These are phyloP conservation scores for Scheffersomyces quercinus DNA, from an alignment of 1,139 yeast genomes.

Conservation along the genomic window DNA sequence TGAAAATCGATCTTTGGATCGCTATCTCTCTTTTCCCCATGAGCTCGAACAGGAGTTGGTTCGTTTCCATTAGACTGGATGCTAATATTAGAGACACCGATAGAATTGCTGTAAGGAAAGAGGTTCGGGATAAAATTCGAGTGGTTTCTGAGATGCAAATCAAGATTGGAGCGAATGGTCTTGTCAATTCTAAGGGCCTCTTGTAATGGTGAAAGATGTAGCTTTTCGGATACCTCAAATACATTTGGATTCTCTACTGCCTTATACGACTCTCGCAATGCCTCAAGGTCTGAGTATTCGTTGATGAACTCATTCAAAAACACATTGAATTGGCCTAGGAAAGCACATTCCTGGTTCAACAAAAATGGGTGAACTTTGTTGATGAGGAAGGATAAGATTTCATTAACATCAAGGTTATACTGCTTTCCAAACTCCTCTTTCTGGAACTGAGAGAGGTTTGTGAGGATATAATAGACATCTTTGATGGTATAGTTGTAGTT, in stretches of 20 bases:
- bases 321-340: background rate
- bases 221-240: background rate
- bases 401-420: background rate
- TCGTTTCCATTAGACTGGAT: background rate
- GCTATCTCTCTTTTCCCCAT: too few species aligned
- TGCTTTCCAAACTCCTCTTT: background rate
- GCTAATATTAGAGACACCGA: background rate
- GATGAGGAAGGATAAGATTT: background rate
- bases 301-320: background rate
- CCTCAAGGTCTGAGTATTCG: background rate
- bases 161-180: background rate
- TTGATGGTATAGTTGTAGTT: slow-evolving; percentile 7
- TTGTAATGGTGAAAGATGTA: background rate
- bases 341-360: background rate
- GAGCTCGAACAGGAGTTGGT: background rate
- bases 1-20: too few species aligned
- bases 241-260: background rate
- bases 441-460: background rate
- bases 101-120: background rate
- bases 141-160: background rate
- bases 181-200: background rate
- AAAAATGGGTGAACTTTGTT: background rate
- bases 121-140: background rate
- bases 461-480: slow-evolving; percentile 4
- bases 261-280: background rate